phyloP scores from a whole-genome alignment of 2,329 filamentous ascomycete genomes.

The Fusarium oligoseptatum region DNA sequence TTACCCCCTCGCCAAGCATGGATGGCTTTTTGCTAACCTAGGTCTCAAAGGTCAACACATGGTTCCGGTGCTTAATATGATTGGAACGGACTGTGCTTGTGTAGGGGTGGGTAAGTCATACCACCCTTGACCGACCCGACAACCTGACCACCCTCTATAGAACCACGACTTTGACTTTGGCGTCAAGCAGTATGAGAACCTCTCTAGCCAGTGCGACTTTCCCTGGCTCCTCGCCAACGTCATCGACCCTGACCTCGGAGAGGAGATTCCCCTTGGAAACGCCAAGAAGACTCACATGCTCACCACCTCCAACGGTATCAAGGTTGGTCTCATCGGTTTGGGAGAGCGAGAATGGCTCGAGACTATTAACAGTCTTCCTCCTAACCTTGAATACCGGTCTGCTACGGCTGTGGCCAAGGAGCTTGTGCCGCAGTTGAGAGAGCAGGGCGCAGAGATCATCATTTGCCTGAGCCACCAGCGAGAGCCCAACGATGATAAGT shows the following conservation, averaged over 20 bases:
- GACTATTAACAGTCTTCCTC: constrained; percentile 88
- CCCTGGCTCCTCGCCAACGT: constrained; percentile 94
- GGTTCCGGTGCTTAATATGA: constrained; percentile 84
- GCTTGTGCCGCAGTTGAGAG: constrained; percentile 78
- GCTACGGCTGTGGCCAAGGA: constrained; percentile 81
- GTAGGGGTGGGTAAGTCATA: constrained; percentile 73
- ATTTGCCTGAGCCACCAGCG: constrained; percentile 87
- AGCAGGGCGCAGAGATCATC: constrained; percentile 84
- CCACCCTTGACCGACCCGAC: constrained; percentile 27
- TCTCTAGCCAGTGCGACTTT: constrained; percentile 82
- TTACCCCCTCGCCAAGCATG: background rate
- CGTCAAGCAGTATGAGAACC: constrained; percentile 80
- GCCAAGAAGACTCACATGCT: constrained; percentile 82
- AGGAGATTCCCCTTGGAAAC: constrained; percentile 80
- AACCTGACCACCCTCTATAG: constrained; percentile 53
- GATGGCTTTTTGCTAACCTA: constrained; percentile 4
- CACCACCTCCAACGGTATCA: constrained; percentile 85
- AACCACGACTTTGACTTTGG: constrained; percentile 97
- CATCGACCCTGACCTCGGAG: constrained; percentile 83
- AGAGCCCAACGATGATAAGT: constrained; percentile 89
- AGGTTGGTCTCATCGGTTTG: constrained; percentile 86
- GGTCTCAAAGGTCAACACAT: constrained; percentile 76
- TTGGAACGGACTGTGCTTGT: constrained; percentile 84
- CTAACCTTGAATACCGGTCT: constrained; percentile 84
- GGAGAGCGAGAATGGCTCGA: constrained; percentile 91